These are phyloP conservation scores for Leccinum subgranulosum DNA, from an alignment of 768 basidiomycete species.

Conservation along the genomic window DNA sequence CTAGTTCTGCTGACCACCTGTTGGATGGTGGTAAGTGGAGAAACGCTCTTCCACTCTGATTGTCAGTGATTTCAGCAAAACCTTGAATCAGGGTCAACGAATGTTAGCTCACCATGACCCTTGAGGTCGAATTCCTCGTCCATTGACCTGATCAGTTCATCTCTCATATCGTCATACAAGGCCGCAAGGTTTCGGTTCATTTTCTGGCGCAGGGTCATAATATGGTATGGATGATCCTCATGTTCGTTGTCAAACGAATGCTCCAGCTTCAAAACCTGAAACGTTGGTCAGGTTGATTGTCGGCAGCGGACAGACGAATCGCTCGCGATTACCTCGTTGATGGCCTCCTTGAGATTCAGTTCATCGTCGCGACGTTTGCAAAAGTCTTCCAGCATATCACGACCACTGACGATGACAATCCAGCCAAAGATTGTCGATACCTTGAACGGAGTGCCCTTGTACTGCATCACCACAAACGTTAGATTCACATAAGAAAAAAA, in stretches of 20 bases:
- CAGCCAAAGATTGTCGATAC: slow-evolving; percentile 31
- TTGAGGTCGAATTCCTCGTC: slow-evolving; percentile 31
- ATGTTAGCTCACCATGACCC: slow-evolving; percentile 12
- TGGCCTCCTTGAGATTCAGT: slow-evolving; percentile 33
- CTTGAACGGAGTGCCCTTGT: background rate
- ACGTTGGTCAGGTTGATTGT: background rate
- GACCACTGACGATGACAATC: slow-evolving; percentile 37
- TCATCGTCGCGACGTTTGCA: slow-evolving; percentile 37
- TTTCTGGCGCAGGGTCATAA: slow-evolving; percentile 24
- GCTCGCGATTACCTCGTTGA: background rate
- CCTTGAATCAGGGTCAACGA: background rate
- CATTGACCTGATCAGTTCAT: slow-evolving; percentile 43
- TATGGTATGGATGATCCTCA: slow-evolving; percentile 31
- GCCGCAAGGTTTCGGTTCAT: slow-evolving; percentile 38
- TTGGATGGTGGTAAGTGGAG: background rate
- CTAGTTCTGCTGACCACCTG: slow-evolving; percentile 5
- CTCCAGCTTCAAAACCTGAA: slow-evolving; percentile 35
- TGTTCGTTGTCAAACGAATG: slow-evolving; percentile 37
- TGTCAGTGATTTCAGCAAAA: background rate
- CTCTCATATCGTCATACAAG: slow-evolving; percentile 37
- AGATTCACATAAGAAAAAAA: no score
- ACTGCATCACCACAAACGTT: no score
- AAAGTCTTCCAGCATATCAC: slow-evolving; percentile 39
- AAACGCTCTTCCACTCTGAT: slow-evolving; percentile 15
- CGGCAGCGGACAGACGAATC: background rate